Base-by-base conservation (phyloP, 1,139 yeast species). In the Hyphopichia burtonii region DNA sequence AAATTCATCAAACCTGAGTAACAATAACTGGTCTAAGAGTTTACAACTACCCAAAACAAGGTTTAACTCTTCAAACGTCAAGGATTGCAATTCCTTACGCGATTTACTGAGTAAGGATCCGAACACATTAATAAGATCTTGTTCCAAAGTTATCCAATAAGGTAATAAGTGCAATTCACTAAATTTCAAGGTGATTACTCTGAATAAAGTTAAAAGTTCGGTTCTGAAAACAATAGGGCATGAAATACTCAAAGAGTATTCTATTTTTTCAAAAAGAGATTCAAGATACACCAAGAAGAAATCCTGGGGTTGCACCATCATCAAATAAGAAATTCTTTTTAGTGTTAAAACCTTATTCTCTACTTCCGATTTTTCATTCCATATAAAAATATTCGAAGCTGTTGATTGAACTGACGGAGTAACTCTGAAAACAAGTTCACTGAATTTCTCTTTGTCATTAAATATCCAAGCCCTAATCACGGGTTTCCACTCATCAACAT, bases 1-100 rank as follows among this genome's bases (percentile, higher is more conserved):
- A 61, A 93, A 91, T 41, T 89, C 96, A 55, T 90, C 97, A 41
- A 74, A 74, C 33, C 82, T 78, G 41, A 89, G 55, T 9, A 86
- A 68, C 19, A 91, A 60, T 20, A 90, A 59, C 34, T 86, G 75
- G 58, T 93, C 99, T 37, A 93, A 67, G 18, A 93, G 68, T 59
- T 90, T 91, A 55, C 90, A 84, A 0, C 84, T 86, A 42, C 78
- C 76, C 31, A 85, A 65, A 1, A 78, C 53, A 27, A 76, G 57
- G 25, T 61, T 58, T n/a, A 74, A 54, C 36, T 78, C 77, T 6
- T 75, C 68, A 2, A 61, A 61, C 4, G 62, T 54, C 37, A 66
- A 43, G 1, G 66, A 63, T 1, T 59, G 58, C 32, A 68, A 62
- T 16, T 72, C 69, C 39, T 64, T 65, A 19, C 55, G 37, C 8